Evolutionary conservation across 2,329 filamentous ascomycete species (phyloP).

Genomic region (Penicillium rolfsii): DNA sequence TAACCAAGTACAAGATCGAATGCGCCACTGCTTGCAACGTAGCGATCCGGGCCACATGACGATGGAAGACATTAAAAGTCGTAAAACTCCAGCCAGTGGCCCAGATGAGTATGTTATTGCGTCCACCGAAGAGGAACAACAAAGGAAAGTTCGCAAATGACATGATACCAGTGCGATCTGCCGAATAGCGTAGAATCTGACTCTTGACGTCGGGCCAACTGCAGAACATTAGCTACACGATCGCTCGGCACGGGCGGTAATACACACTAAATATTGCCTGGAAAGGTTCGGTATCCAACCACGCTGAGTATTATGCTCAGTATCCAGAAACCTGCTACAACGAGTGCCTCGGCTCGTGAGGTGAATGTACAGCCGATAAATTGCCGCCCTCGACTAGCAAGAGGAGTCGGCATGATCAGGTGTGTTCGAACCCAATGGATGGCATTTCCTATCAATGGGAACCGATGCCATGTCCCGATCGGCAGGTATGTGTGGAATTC

Average conservation of each 20-base stretch:
- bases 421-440: conserved; percentile 43
- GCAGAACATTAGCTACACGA: conserved; percentile 9
- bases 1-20: conserved; percentile 60
- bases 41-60: conserved; percentile 66
- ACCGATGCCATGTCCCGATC: conserved; percentile 1
- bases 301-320: conserved; percentile 50
- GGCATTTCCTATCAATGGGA: conserved; percentile 6
- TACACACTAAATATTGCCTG: conserved; percentile 54
- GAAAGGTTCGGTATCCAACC: conserved; percentile 51
- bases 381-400: conserved; percentile 47
- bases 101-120: conserved; percentile 69
- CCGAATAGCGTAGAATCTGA: conserved; percentile 59
- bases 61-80: conserved; percentile 69
- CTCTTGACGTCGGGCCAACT: conserved; percentile 34
- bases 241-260: neutral
- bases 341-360: conserved; percentile 52
- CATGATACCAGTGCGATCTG: conserved; percentile 67
- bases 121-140: conserved; percentile 67
- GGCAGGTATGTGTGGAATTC: conserved; percentile 9
- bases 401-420: conserved; percentile 50
- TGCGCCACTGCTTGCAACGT: conserved; percentile 66
- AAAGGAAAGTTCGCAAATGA: conserved; percentile 66
- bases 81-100: conserved; percentile 70
- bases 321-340: conserved; percentile 50
- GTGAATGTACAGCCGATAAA: conserved; percentile 53